Evolutionary conservation across 2,329 filamentous ascomycete genomes (phyloP).

Genomic region (Capronia americana): DNA sequence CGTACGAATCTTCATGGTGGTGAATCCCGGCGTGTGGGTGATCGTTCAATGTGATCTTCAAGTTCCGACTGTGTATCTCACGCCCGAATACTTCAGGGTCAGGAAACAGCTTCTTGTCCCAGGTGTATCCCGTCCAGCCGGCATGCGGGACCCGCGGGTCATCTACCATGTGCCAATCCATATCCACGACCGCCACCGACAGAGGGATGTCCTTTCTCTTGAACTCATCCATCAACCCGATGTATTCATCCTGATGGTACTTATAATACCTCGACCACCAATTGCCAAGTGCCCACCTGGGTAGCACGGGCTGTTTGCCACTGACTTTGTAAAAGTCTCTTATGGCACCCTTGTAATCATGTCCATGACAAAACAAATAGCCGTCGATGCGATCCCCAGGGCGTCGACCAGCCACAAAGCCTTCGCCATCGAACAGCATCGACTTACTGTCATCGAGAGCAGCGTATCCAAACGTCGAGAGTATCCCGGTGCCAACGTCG

Average conservation of each 20-base stretch:
- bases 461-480: conserved; percentile 60
- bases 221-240: conserved; percentile 65
- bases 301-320: conserved; percentile 62
- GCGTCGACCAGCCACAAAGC: conserved; percentile 56
- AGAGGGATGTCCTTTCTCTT: conserved; percentile 59
- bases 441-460: conserved; percentile 61
- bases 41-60: conserved; percentile 66
- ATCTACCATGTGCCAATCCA: conserved; percentile 69
- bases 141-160: conserved; percentile 54
- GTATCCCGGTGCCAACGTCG: conserved; percentile 58
- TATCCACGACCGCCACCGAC: conserved; percentile 67
- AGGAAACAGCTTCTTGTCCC: conserved; percentile 65
- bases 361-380: conserved; percentile 67
- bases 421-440: conserved; percentile 63
- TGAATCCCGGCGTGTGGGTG: conserved; percentile 67
- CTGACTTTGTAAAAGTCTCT: conserved; percentile 62
- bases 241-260: conserved; percentile 63
- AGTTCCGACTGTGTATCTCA: conserved; percentile 58
- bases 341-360: conserved; percentile 62
- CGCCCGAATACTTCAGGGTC: conserved; percentile 60
- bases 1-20: conserved; percentile 63
- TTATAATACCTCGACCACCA: conserved; percentile 71
- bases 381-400: conserved; percentile 58
- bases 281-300: conserved; percentile 66
- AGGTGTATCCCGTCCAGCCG: conserved; percentile 69